Base-by-base conservation (phyloP, 805 yeast genomes). In the Yamadazyma phyllophila region DNA sequence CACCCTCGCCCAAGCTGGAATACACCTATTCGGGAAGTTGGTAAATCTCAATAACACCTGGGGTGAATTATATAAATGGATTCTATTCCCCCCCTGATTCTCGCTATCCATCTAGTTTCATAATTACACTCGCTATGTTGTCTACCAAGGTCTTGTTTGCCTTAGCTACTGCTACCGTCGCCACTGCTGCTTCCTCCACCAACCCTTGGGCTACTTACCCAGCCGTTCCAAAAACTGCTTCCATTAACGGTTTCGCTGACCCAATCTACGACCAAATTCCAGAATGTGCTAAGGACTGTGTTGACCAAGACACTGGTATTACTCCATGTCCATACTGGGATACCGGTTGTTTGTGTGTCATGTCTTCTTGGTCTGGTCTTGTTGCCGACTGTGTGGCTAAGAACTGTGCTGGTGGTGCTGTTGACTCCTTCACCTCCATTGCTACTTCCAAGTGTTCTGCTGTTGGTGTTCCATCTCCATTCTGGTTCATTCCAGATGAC, bases 301-400 rank as follows among this genome's bases (percentile, higher is more conserved):
- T 68, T 24, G 51, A 44, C 37, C 52, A 53, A 36, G 54, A 61
- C 45, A 67, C 73, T 39, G 63, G 64, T 8, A 51, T 54, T 36
- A 67, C 73, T 15, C 74, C 74, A 39, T 70, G 76, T 50, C 76
- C 76, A 39, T 67, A 68, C 63, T 70, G 74, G 74, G 76, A 70
- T 53, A 63, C 74, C 39, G 76, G 76, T 20, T 70, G 76, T 59
- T 63, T 70, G 44, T 70, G 76, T 65, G 71, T 67, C 36, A 69
- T 70, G 66, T 57, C 70, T 35, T 51, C 51, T 36, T 70, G 65
- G 60, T 59, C 57, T 32, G 62, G 63, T 26, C 49, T 48, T 4
- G 65, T 70, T 26, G 74, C 67, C 40, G 54, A 62, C 43, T 70
- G 76, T 64, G 67, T 75, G 31, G 68, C 60, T 29, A 51, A 52